phyloP scores from a whole-genome alignment of 2,329 filamentous ascomycete species.

The Talaromyces sp. region DNA sequence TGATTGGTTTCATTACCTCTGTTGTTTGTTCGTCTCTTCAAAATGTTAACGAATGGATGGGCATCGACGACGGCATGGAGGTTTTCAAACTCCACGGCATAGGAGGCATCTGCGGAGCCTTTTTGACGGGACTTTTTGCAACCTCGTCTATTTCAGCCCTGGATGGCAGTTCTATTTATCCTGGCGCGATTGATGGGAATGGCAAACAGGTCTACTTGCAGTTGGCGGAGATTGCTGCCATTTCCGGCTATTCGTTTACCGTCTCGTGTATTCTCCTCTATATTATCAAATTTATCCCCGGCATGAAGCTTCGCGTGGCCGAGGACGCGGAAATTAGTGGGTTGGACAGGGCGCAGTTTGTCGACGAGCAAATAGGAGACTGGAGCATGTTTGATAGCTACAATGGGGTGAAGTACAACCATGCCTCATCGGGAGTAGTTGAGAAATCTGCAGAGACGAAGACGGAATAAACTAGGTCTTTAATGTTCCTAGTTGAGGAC shows the following conservation, averaged over 20 bases:
- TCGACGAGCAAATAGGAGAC: constrained; percentile 52
- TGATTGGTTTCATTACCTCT: constrained; percentile 52
- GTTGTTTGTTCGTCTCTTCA: constrained; percentile 46
- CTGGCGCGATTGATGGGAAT: constrained; percentile 50
- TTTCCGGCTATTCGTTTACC: constrained; percentile 48
- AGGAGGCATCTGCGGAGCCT: constrained; percentile 53
- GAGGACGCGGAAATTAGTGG: constrained; percentile 53
- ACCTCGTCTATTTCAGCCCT: constrained; percentile 36
- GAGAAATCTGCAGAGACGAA: constrained; percentile 2
- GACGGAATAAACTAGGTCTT: background rate
- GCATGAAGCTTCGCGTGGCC: constrained; percentile 48
- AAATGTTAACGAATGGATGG: constrained; percentile 49
- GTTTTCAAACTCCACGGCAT: constrained; percentile 56
- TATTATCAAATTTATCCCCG: constrained; percentile 50
- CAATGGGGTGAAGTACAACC: constrained; percentile 1
- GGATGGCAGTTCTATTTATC: constrained; percentile 42
- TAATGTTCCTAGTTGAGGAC: background rate
- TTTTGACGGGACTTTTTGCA: constrained; percentile 55
- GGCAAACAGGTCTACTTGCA: constrained; percentile 52
- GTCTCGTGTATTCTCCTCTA: constrained; percentile 48
- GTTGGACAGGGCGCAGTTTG: constrained; percentile 50
- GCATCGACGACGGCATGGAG: constrained; percentile 54
- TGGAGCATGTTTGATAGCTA: constrained; percentile 34
- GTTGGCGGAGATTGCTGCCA: constrained; percentile 51
- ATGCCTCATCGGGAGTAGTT: background rate